Evolutionary conservation across 2,329 filamentous ascomycete genomes (phyloP), one percentile per base, ranked within the genome.

Genomic region (Bipolaris oryzae): DNA sequence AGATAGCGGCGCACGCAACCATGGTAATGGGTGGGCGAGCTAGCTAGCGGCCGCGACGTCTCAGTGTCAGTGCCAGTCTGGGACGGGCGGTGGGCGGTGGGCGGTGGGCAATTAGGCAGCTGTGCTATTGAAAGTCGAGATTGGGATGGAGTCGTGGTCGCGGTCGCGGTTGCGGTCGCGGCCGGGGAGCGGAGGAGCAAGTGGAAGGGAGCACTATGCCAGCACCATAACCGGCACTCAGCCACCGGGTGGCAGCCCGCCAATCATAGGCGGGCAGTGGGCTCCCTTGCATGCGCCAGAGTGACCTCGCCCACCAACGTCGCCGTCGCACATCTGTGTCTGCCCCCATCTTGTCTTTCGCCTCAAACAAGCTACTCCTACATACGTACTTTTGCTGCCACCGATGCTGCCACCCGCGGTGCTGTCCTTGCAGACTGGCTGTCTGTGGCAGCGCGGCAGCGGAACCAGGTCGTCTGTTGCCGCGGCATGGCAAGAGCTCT

Each of bases 171-270:
- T 5, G 21, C 25, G 25, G 7, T 9, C 25, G 7, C 25, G 18
- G 38, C 18, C 5, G 18, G 15, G 38, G 38, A 20, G 37, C 37
- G 18, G 37, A 13, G n/a, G 37, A 15, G 16, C 20, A 39, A 38
- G 1, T 9, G 7, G 20, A 11, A n/a, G n/a, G n/a, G n/a, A 21
- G 37, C 18, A 11, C 23, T 25, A 25, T 25, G 7, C 23, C 25
- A 28, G 25, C 25, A 28, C 25, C 25, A 28, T 28, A 28, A 3
- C 25, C 25, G 9, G 25, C 25, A 28, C 28, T 45, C 34, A 50
- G 45, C 48, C 52, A 56, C 43, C 55, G 55, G 55, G 38, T 33
- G 39, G 48, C 44, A 33, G 18, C 48, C 50, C 44, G 39, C 50
- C 50, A 39, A 54, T 16, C 42, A 48, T 38, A 31, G 18, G 33